A percentile compares a stretch with the other conserved stretches of the same genome.
phyloP scores from a whole-genome alignment of 1,284 basidiomycete species.

The Somion occarium region DNA sequence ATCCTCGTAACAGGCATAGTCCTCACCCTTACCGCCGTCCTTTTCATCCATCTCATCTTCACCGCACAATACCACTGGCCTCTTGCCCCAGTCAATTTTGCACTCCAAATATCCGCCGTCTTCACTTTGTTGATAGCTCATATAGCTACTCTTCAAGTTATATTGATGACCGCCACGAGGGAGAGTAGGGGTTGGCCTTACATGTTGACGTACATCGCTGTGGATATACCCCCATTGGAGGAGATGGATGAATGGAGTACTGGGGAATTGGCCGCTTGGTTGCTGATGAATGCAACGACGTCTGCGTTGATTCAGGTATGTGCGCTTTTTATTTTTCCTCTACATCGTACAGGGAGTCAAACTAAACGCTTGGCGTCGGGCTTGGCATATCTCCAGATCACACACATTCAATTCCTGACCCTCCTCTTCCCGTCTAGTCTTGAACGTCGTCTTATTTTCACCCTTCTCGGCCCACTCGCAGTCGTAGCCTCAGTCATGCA shows the following conservation, averaged over 20 bases:
- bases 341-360: neutral
- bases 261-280: slow-evolving; percentile 76
- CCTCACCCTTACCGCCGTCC: slow-evolving; percentile 81
- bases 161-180: slow-evolving; percentile 55
- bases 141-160: slow-evolving; percentile 73
- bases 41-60: slow-evolving; percentile 90
- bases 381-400: slow-evolving; percentile 53
- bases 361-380: neutral
- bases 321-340: slow-evolving; percentile 4
- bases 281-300: slow-evolving; percentile 83
- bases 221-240: slow-evolving; percentile 69
- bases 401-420: slow-evolving; percentile 97
- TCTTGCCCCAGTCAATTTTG: slow-evolving; percentile 88
- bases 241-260: slow-evolving; percentile 66
- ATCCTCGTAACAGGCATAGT: slow-evolving; percentile 86
- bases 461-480: slow-evolving; percentile 87
- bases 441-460: slow-evolving; percentile 85
- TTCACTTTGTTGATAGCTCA: slow-evolving; percentile 74
- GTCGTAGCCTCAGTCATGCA: slow-evolving; percentile 83
- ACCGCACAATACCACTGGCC: slow-evolving; percentile 97
- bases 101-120: slow-evolving; percentile 83
- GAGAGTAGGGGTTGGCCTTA: slow-evolving; percentile 86
- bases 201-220: slow-evolving; percentile 88
- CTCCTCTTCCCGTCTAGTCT: slow-evolving; percentile 93
- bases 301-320: slow-evolving; percentile 82